These are phyloP conservation scores for Massariosphaeria phaeospora DNA, from an alignment of 495 filamentous ascomycete species.

Conservation along the genomic window DNA sequence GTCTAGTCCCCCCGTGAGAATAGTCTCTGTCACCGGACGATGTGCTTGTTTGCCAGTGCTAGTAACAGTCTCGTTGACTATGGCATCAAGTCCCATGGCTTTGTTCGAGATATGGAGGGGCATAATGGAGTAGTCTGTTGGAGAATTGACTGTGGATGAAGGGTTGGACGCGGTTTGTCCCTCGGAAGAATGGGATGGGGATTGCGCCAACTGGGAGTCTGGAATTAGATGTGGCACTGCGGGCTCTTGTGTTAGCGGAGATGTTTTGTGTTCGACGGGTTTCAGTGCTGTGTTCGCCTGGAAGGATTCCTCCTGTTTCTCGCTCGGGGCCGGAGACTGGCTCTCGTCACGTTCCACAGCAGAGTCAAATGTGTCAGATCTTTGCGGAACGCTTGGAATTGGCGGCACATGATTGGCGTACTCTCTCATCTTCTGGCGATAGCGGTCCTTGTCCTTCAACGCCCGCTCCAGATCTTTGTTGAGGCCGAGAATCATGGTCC, in stretches of 20 bases:
- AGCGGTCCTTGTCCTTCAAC: conserved; percentile 90
- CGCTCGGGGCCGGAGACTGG: conserved; percentile 32
- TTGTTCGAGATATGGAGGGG: conserved; percentile 11
- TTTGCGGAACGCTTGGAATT: conserved; percentile 41
- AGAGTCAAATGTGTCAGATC: conserved; percentile 26
- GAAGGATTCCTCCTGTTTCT: conserved; percentile 26
- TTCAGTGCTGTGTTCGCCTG: conserved; percentile 7
- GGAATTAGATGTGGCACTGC: conserved; percentile 11
- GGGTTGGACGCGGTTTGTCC: conserved; percentile 22
- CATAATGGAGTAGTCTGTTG: conserved; percentile 29
- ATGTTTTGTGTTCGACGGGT: conserved; percentile 23
- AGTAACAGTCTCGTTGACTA: conserved; percentile 15
- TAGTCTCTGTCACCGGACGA: neutral
- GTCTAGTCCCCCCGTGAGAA: neutral
- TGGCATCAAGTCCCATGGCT: conserved; percentile 20
- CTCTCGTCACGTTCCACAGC: conserved; percentile 32
- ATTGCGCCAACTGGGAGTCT: conserved; percentile 19
- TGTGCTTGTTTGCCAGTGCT: neutral
- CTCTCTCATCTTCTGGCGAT: conserved; percentile 85
- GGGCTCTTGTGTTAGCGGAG: conserved; percentile 24
- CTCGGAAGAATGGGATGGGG: conserved; percentile 27
- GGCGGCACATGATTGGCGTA: conserved; percentile 51
- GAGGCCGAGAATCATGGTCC: conserved; percentile 84
- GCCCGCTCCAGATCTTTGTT: conserved; percentile 93
- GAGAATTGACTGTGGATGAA: conserved; percentile 20